These are phyloP conservation scores for Aurinia saxatilis DNA, from an alignment of 345 rosid genomes.

Conservation along the genomic window DNA sequence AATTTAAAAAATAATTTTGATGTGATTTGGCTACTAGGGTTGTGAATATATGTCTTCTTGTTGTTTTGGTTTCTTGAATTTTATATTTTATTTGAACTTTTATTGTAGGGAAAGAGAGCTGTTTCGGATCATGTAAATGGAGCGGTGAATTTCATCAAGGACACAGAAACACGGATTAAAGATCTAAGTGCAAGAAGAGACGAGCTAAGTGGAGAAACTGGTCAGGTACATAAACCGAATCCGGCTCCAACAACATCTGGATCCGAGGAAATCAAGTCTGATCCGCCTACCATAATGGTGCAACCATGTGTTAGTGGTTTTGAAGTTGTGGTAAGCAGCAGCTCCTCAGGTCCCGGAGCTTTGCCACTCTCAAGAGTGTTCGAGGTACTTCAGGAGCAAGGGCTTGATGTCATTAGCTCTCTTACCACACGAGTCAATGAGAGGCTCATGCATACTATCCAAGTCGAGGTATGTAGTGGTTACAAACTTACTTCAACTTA, in stretches of 20 bases:
- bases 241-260: not conserved
- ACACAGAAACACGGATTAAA: constrained; percentile 30
- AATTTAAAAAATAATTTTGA: constrained; percentile 1
- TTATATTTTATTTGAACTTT: not conserved
- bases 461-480: constrained; percentile 36
- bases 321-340: constrained; percentile 34
- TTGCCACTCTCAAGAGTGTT: constrained; percentile 37
- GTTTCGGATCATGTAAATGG: constrained; percentile 44
- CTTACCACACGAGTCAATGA: constrained; percentile 35
- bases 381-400: constrained; percentile 32
- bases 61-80: not conserved
- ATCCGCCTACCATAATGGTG: constrained; percentile 23
- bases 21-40: constrained; percentile 21
- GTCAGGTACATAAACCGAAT: not conserved
- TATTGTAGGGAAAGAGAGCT: constrained; percentile 41
- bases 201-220: constrained; percentile 17
- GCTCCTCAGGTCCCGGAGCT: constrained; percentile 22
- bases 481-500: not conserved
- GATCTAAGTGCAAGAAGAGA: constrained; percentile 31
- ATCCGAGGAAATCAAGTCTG: constrained; percentile 1
- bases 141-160: constrained; percentile 36
- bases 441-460: constrained; percentile 37
- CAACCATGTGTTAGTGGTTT: constrained; percentile 35
- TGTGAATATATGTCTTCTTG: not conserved
- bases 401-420: constrained; percentile 33